phyloP scores from a whole-genome alignment of 2,329 filamentous ascomycete genomes.

The Fusarium lateritium region DNA sequence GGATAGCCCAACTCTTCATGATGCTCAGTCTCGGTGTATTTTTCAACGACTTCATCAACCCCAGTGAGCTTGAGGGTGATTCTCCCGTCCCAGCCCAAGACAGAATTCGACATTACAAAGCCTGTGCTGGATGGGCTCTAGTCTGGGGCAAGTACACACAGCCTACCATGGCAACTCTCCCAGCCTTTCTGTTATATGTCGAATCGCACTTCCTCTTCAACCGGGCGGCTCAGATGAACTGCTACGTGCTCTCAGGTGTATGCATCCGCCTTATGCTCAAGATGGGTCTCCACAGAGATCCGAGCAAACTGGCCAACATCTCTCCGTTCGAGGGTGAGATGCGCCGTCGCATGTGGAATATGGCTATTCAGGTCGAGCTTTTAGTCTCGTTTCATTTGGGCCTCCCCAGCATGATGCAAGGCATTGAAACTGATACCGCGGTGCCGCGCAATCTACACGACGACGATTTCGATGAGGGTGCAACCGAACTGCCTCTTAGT shows the following conservation, averaged over 20 bases:
- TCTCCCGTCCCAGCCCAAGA: constrained; percentile 59
- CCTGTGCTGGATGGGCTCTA: constrained; percentile 67
- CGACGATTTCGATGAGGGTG: constrained; percentile 73
- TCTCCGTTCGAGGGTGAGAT: constrained; percentile 69
- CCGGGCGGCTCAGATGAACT: constrained; percentile 66
- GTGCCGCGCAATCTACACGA: constrained; percentile 75
- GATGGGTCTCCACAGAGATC: constrained; percentile 72
- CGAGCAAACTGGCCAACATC: constrained; percentile 65
- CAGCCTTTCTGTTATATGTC: constrained; percentile 66
- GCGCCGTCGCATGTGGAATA: constrained; percentile 67
- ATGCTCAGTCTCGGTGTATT: constrained; percentile 60
- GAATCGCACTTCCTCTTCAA: constrained; percentile 69
- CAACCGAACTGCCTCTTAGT: constrained; percentile 67
- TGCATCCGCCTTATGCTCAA: constrained; percentile 69
- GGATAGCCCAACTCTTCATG: constrained; percentile 68
- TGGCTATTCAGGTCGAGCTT: constrained; percentile 72
- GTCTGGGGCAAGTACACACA: constrained; percentile 65
- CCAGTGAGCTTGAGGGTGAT: constrained; percentile 61
- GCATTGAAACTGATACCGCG: constrained; percentile 74
- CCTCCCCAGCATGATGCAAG: constrained; percentile 75
- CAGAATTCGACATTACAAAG: constrained; percentile 64
- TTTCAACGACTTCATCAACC: constrained; percentile 61
- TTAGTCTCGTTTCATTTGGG: constrained; percentile 78
- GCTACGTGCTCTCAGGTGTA: constrained; percentile 67
- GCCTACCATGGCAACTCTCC: constrained; percentile 64